Percentiles rank a stretch among this genome's conserved stretches.
These are phyloP conservation scores for Suillus paluster DNA, from an alignment of 768 basidiomycete genomes.

Conservation along the genomic window DNA sequence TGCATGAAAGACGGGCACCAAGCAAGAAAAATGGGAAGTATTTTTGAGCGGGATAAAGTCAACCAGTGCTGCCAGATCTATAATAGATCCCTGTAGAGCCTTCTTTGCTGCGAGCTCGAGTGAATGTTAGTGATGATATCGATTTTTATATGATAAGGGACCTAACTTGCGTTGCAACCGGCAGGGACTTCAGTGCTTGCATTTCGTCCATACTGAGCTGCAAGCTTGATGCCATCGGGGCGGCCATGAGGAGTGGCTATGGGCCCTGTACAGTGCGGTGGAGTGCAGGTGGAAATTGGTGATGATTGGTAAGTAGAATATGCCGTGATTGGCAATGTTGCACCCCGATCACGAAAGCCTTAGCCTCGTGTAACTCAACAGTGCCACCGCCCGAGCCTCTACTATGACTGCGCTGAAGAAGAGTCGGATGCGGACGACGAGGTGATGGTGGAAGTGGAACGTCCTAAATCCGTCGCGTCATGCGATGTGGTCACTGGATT, in stretches of 20 bases:
- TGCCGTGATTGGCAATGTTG: too few relatives aligned
- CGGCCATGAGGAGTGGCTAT: not conserved
- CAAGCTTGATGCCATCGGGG: not conserved
- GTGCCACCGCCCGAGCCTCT: not conserved
- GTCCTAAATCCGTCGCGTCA: not conserved
- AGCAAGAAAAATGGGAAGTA: not conserved
- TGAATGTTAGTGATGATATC: not conserved
- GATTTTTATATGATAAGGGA: not conserved
- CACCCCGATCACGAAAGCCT: too few relatives aligned
- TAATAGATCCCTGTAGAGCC: not conserved
- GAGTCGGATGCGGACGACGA: not conserved
- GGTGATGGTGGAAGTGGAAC: not conserved
- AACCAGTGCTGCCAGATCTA: not conserved
- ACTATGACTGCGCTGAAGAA: not conserved
- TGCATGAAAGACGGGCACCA: not conserved
- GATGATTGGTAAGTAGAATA: not conserved
- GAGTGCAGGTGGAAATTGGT: not conserved
- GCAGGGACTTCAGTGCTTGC: not conserved
- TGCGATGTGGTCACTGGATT: too few relatives aligned
- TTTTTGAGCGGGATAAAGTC: not conserved
- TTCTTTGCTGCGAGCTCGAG: not conserved
- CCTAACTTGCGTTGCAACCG: not conserved
- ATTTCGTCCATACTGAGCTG: not conserved
- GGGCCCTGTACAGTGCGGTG: not conserved
- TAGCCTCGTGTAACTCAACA: too few relatives aligned